Base-by-base conservation (phyloP, 2,329 filamentous ascomycete genomes). In the Hirsutella minnesotensis region DNA sequence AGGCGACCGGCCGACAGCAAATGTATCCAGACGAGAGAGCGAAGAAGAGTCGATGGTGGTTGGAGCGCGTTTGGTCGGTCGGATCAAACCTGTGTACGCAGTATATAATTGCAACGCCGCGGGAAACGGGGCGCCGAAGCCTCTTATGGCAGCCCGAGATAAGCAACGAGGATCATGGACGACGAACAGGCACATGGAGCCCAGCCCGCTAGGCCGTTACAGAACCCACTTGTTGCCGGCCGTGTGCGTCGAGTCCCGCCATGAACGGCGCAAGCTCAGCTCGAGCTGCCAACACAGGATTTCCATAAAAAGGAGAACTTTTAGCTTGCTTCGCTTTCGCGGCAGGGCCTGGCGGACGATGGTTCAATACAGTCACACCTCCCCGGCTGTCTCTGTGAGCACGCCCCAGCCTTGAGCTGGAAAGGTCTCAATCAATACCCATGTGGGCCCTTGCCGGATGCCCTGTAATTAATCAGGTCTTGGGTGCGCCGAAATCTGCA, bases 121-220 rank as follows among this genome's bases (percentile, higher is more conserved):
- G 33, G 9, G 16, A 18, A n/a, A 16, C 50, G 56, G 51, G 52
- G 49, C 55, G 50, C 48, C 50, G 31, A 44, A 44, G 39, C 44
- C 46, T 47, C 33, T 41, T 47, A 47, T 46, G 44, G 15, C 3
- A 30, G n/a, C 4, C 22, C 18, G 9, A 22, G 19, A 18, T 18
- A 18, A 30, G 33, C 33, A 18, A 34, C 15, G 33, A 27, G 24
- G 15, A 35, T n/a, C 3, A 19, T 10, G 39, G 20, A 19, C 24
- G 39, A 38, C 18, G 34, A 38, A 10, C 19, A 34, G 29, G 24
- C 5, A 9, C 31, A 22, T 22, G 35, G 37, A 18, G 36, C 39
- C 16, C 35, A 35, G 34, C 27, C 12, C 38, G 19, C 39, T 40
- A 37, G 29, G 16, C 29, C 15, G 36, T 34, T 5, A 24, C 9